These are phyloP conservation scores for Drechslerella coelobrocha DNA, from an alignment of 2,329 filamentous ascomycete genomes.

Conservation along the genomic window DNA sequence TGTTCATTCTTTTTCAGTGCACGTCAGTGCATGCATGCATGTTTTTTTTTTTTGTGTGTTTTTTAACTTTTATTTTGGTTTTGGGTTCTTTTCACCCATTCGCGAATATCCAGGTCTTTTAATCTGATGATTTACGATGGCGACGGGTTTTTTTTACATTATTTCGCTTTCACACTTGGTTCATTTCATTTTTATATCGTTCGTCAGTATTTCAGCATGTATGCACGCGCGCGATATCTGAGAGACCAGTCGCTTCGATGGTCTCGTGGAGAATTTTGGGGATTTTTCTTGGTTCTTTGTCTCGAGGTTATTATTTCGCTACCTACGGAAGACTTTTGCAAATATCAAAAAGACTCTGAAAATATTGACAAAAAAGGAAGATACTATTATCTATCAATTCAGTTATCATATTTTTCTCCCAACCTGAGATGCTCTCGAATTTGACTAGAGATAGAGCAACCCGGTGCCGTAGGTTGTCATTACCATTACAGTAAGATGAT, in stretches of 20 bases:
- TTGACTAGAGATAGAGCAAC: not conserved
- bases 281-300: conserved; percentile 24
- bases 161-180: not conserved
- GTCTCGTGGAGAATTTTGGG: conserved; percentile 4
- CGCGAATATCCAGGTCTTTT: conserved; percentile 2
- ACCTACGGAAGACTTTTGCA: conserved; percentile 38
- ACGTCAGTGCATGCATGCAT: too few species aligned
- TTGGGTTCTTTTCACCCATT: not conserved
- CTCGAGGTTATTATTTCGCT: conserved; percentile 49
- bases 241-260: not conserved
- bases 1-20: conserved; percentile 15
- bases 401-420: too few species aligned
- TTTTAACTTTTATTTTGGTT: conserved; percentile 3
- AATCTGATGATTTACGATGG: conserved; percentile 33
- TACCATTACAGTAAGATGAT: too few species aligned
- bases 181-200: conserved; percentile 3
- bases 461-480: too few species aligned
- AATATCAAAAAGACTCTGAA: not conserved
- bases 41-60: conserved; percentile 13
- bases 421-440: too few species aligned
- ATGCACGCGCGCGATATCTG: conserved; percentile 36
- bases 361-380: not conserved
- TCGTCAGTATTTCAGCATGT: conserved; percentile 21
- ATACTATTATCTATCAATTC: not conserved
- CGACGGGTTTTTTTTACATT: conserved; percentile 6